Evolutionary conservation across 345 rosid species (phyloP).

Genomic region (Lumnitzera racemosa): DNA sequence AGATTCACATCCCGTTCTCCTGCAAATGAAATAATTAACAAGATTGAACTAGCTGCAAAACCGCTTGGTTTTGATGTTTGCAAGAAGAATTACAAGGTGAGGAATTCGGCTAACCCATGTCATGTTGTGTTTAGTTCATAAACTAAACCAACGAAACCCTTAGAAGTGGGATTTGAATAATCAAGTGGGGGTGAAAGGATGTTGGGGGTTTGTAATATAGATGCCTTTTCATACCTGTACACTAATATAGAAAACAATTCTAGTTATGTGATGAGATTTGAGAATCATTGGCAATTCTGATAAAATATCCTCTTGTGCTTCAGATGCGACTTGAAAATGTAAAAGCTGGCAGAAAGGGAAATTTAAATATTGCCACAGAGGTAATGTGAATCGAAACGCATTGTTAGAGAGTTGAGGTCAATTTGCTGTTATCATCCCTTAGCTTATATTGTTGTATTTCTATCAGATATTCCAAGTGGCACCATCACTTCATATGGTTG

Average conservation of each 20-base stretch:
- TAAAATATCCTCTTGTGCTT: background rate
- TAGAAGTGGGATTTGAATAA: no score
- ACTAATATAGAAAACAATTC: no score
- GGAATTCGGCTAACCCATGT: background rate
- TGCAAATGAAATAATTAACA: conserved; percentile 19
- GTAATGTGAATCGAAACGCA: background rate
- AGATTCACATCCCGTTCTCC: conserved; percentile 16
- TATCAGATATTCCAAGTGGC: conserved; percentile 18
- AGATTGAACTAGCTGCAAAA: conserved; percentile 20
- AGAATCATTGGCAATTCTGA: background rate
- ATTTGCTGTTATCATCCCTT: background rate
- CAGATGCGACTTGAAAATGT: conserved; percentile 18
- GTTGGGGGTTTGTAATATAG: no score
- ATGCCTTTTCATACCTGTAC: no score
- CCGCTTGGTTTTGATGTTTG: conserved; percentile 19
- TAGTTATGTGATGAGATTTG: background rate
- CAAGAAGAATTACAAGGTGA: conserved; percentile 22
- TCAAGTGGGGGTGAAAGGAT: no score
- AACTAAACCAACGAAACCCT: background rate
- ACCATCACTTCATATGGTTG: conserved; percentile 15
- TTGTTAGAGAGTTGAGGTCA: no score
- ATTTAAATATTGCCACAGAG: conserved; percentile 17
- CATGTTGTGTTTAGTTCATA: background rate
- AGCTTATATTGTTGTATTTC: background rate
- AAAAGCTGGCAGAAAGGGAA: conserved; percentile 23